Base-by-base conservation (phyloP, 441 rosid species). In the Adansonia rubrostipa region DNA sequence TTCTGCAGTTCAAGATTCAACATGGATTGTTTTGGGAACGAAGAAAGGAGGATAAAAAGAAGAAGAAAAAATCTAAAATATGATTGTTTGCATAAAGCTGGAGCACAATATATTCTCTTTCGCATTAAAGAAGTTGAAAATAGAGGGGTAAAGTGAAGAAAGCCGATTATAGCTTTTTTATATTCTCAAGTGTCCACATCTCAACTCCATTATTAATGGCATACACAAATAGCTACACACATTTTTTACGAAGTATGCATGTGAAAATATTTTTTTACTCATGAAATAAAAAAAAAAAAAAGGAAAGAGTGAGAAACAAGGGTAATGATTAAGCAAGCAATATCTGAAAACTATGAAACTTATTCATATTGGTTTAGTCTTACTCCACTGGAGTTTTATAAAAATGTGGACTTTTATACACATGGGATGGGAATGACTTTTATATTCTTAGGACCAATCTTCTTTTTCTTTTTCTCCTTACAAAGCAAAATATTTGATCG, bases 161-260 rank as follows among this genome's bases (percentile, higher is more conserved):
- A 48, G 4, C 10, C 40, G 20, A 68, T 62, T 20, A 11, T 17
- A 47, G 19, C 2, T 8, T 50, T 69, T 20, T 69, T 19, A 22
- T 68, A 20, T 47, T 68, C 22, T n/a, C 42, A 69, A 48, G 6
- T 47, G 73, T 2, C 57, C 73, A 68, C 40, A 58, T 69, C 40
- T 69, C 42, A 48, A 22, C 73, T 69, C 73, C 40, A 47, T 69
- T 69, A 50, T 22, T 48, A 67, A 9, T 67, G 1, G 6, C n/a
- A 20, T 19, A 2, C 15, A 28, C 8, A 22, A 6, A 61, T 60
- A n/a, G 28, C 72, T 8, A 20, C 13, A 68, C n/a, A 20, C 14
- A 17, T 20, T 48, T 44, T 42, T n/a, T 45, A n/a, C 11, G 5
- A 7, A n/a, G 13, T 4, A 9, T 60, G 64, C 10, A 60, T 1